phyloP scores from a whole-genome alignment of 345 rosid genomes.

The Populus euphratica region DNA sequence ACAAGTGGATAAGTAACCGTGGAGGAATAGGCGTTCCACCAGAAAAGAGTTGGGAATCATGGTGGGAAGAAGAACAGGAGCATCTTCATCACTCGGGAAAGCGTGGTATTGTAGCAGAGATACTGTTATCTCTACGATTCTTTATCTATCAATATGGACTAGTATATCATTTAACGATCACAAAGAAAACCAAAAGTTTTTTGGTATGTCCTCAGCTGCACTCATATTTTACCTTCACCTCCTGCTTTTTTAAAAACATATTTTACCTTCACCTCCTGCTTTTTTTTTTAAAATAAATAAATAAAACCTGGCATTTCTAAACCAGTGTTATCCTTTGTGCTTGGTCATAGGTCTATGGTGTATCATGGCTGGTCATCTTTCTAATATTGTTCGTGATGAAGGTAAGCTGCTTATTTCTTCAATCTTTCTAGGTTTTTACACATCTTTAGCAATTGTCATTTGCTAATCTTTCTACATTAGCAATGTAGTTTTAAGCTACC shows the following conservation, averaged over 20 bases:
- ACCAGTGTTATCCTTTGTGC: background rate
- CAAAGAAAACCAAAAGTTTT: conserved; percentile 47
- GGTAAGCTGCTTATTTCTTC: conserved; percentile 44
- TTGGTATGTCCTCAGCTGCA: conserved; percentile 45
- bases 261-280: background rate
- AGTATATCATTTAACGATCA: conserved; percentile 75
- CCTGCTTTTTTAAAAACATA: background rate
- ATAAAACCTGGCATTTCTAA: background rate
- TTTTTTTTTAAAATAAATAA: background rate
- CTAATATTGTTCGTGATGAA: conserved; percentile 89
- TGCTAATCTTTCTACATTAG: background rate
- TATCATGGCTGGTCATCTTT: conserved; percentile 95
- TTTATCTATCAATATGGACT: conserved; percentile 96
- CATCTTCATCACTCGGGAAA: conserved; percentile 86
- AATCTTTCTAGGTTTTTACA: background rate
- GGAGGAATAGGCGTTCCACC: conserved; percentile 98
- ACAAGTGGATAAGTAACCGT: conserved; percentile 87
- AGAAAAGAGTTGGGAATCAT: conserved; percentile 99
- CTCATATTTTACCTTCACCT: background rate
- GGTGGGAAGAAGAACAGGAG: conserved; percentile 99
- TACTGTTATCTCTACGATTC: conserved; percentile 73
- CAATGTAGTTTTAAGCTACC: background rate
- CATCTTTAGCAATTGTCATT: background rate
- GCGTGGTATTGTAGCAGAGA: conserved; percentile 91
- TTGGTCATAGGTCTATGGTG: conserved; percentile 70